Percentiles rank a stretch among this genome's conserved stretches.
phyloP scores from a whole-genome alignment of 2,329 filamentous ascomycete species.

The Paracamarosporium sp. region DNA sequence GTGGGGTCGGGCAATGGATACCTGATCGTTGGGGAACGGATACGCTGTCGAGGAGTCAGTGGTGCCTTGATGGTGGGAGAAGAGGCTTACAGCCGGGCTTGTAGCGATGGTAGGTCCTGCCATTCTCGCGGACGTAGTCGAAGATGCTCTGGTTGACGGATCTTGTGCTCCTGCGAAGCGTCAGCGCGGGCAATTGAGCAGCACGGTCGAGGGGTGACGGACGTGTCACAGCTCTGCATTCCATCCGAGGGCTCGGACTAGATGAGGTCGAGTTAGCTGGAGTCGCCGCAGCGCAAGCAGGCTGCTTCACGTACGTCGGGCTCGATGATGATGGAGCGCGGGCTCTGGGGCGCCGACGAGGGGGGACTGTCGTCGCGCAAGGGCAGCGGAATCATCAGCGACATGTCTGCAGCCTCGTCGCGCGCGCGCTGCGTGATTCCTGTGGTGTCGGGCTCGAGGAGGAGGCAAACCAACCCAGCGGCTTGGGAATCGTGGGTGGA shows the following conservation, averaged over 20 bases:
- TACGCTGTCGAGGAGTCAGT: slow-evolving; percentile 43
- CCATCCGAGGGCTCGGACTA: slow-evolving; percentile 44
- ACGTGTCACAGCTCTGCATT: slow-evolving; percentile 41
- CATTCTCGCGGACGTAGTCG: slow-evolving; percentile 48
- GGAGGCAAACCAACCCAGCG: slow-evolving; percentile 17
- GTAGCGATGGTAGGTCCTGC: slow-evolving; percentile 49
- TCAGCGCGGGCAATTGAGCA: slow-evolving; percentile 21
- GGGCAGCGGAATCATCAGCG: slow-evolving; percentile 26
- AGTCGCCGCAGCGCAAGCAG: not conserved
- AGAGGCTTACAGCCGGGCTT: slow-evolving; percentile 44
- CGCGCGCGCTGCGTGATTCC: slow-evolving; percentile 8
- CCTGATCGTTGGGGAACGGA: slow-evolving; percentile 47
- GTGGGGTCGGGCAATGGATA: slow-evolving; percentile 21
- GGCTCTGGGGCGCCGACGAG: slow-evolving; percentile 27
- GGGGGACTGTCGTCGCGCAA: slow-evolving; percentile 25
- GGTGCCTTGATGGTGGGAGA: not conserved
- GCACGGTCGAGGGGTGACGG: slow-evolving; percentile 17
- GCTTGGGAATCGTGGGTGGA: slow-evolving; percentile 18
- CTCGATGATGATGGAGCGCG: slow-evolving; percentile 31
- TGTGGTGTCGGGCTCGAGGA: slow-evolving; percentile 11
- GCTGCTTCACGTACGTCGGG: slow-evolving; percentile 26
- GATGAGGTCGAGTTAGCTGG: slow-evolving; percentile 9
- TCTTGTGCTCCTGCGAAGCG: slow-evolving; percentile 40
- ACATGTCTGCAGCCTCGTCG: slow-evolving; percentile 21
- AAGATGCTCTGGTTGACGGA: slow-evolving; percentile 49